Evolutionary conservation across 2,329 filamentous ascomycete species (phyloP).

Genomic region (Diaporthe nobilis): DNA sequence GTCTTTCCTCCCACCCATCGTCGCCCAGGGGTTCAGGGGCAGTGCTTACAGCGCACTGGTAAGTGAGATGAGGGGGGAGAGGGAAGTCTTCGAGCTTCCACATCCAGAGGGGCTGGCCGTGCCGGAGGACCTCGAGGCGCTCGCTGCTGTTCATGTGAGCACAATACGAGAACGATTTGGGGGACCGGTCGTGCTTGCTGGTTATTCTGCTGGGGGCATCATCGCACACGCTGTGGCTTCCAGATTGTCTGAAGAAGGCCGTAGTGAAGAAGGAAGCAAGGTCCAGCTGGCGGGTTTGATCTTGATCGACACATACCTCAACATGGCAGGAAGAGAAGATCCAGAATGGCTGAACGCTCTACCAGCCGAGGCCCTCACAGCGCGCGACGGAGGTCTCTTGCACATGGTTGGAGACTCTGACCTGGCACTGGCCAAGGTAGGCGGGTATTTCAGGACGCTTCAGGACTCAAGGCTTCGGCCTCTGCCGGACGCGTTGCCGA

Average conservation of each 20-base stretch:
- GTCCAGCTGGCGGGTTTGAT: background rate
- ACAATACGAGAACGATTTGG: background rate
- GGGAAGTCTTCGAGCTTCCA: constrained; percentile 7
- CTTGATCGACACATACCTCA: constrained; percentile 14
- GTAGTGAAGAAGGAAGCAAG: too few relatives aligned
- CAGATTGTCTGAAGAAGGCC: background rate
- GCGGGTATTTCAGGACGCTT: background rate
- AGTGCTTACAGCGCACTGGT: background rate
- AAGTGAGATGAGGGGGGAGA: background rate
- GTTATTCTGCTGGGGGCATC: background rate
- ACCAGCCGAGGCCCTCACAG: background rate
- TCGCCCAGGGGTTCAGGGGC: background rate
- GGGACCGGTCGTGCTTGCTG: background rate
- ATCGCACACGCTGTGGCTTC: background rate
- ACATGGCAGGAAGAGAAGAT: background rate
- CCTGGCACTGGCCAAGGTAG: background rate
- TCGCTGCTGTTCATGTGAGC: background rate
- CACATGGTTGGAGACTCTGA: background rate
- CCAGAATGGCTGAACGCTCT: constrained; percentile 4
- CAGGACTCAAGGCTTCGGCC: background rate
- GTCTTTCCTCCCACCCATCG: background rate
- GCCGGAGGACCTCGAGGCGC: background rate
- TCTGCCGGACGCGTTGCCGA: background rate
- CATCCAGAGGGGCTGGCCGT: constrained; percentile 7
- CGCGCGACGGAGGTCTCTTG: background rate